A percentile compares a stretch with the other conserved stretches of the same genome.
Evolutionary conservation across 75 land plant genomes (phyloP).

Genomic region (Larix kaempferi): DNA sequence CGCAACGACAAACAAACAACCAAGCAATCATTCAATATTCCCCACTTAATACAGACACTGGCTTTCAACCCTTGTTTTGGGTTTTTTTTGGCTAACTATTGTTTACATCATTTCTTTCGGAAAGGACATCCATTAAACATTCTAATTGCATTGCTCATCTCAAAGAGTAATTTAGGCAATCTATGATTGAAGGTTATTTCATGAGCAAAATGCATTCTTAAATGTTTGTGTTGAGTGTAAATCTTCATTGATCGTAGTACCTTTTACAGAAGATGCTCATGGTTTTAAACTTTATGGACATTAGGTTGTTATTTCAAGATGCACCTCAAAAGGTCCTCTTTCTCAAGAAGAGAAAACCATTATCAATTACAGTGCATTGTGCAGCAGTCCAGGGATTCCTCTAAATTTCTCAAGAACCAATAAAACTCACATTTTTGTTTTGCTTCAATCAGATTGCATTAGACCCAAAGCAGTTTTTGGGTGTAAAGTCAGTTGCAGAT

Average conservation of each 20-base stretch:
- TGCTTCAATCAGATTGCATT: slow-evolving; percentile 48
- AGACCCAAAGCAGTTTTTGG: slow-evolving; percentile 75
- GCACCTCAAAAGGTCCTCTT: not conserved
- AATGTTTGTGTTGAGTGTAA: not conserved
- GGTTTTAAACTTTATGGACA: not conserved
- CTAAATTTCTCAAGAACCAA: not conserved
- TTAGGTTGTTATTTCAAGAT: not conserved
- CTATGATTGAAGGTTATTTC: not conserved
- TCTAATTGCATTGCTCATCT: not conserved
- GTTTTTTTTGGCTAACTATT: not conserved
- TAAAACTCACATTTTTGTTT: not conserved
- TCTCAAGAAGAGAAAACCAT: not conserved
- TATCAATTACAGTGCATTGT: not conserved
- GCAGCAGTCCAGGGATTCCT: not conserved
- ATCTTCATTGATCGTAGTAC: not conserved
- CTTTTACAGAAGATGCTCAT: not conserved
- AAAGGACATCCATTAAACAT: not conserved
- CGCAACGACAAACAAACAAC: too few species aligned
- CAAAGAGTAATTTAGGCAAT: not conserved
- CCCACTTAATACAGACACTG: not conserved
- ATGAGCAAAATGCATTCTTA: not conserved
- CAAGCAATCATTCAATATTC: not conserved
- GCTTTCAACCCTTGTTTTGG: not conserved
- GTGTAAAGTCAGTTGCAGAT: slow-evolving; percentile 75
- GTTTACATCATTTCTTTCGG: not conserved